Evolutionary conservation across 352 stramenopile genomes (phyloP).

Genomic region (Globisporangium radiosum): DNA sequence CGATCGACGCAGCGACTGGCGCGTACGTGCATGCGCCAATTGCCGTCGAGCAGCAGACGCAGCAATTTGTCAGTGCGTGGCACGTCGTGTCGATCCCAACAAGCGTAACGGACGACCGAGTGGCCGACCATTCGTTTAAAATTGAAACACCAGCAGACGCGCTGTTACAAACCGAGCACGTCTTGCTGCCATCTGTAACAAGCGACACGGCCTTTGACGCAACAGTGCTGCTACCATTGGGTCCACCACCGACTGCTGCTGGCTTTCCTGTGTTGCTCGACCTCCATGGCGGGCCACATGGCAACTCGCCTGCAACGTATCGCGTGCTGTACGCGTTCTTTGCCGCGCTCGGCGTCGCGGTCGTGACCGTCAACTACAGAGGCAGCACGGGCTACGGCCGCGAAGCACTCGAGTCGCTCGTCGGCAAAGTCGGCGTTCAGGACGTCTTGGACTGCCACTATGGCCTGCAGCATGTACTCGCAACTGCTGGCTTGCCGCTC

Average conservation of each 20-base stretch:
- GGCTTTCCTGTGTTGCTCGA: conserved; percentile 79
- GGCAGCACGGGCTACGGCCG: conserved; percentile 93
- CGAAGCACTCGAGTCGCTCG: conserved; percentile 82
- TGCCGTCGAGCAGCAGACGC: conserved; percentile 30
- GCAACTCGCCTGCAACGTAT: conserved; percentile 82
- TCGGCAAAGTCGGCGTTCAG: conserved; percentile 85
- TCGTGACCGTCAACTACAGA: conserved; percentile 94
- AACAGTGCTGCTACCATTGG: conserved; percentile 59
- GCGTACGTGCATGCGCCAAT: conserved; percentile 29
- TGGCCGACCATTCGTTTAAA: conserved; percentile 25
- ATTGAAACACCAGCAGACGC: conserved; percentile 21
- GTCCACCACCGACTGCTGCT: conserved; percentile 15
- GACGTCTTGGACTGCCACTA: conserved; percentile 93
- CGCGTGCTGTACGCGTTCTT: conserved; percentile 87
- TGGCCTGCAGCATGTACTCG: conserved; percentile 65
- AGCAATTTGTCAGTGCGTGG: conserved; percentile 48
- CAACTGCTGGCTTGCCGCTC: conserved; percentile 49
- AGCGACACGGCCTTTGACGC: conserved; percentile 68
- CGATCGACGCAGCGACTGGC: conserved; percentile 36
- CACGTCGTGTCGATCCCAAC: conserved; percentile 49
- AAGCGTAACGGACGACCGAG: conserved; percentile 36
- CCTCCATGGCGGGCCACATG: conserved; percentile 92
- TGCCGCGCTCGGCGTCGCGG: conserved; percentile 81
- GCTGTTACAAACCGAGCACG: conserved; percentile 11
- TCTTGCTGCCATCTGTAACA: conserved; percentile 41